phyloP scores from a whole-genome alignment of 108 stramenopile species.

The Cylindrotheca fusiformis region DNA sequence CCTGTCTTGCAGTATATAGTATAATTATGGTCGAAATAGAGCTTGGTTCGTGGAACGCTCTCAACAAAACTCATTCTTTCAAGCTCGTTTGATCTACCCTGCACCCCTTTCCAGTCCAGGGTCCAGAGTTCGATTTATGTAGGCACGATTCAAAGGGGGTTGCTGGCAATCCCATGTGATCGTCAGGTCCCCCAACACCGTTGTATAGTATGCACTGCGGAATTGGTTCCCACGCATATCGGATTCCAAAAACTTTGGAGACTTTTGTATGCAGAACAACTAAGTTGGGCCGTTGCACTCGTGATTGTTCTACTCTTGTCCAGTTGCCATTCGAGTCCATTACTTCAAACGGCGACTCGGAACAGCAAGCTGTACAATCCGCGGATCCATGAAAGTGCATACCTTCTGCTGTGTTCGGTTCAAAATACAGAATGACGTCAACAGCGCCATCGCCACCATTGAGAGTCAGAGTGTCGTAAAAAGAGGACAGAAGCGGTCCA shows the following conservation, averaged over 20 bases:
- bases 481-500: constrained; percentile 7
- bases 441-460: background rate
- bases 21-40: no score
- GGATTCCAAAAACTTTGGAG: constrained; percentile 11
- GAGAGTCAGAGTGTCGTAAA: background rate
- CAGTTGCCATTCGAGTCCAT: constrained; percentile 16
- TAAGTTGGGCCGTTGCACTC: background rate
- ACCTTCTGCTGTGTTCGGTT: constrained; percentile 2
- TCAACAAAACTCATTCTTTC: no score
- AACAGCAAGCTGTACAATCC: constrained; percentile 13
- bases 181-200: constrained; percentile 25
- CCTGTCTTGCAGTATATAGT: no score
- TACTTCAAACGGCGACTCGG: constrained; percentile 8
- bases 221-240: constrained; percentile 24
- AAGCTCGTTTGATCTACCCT: no score
- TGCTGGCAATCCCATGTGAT: constrained; percentile 18
- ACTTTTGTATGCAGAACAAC: background rate
- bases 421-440: constrained; percentile 4
- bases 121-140: background rate
- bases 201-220: constrained; percentile 26
- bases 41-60: no score
- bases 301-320: constrained; percentile 7
- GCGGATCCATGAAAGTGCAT: constrained; percentile 19
- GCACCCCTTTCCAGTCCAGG: constrained; percentile 9
- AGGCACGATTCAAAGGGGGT: constrained; percentile 19